Percentiles rank a stretch among this genome's conserved stretches.
These are phyloP conservation scores for Botryotinia narcissicola DNA, from an alignment of 2,329 filamentous ascomycete species.

Conservation along the genomic window DNA sequence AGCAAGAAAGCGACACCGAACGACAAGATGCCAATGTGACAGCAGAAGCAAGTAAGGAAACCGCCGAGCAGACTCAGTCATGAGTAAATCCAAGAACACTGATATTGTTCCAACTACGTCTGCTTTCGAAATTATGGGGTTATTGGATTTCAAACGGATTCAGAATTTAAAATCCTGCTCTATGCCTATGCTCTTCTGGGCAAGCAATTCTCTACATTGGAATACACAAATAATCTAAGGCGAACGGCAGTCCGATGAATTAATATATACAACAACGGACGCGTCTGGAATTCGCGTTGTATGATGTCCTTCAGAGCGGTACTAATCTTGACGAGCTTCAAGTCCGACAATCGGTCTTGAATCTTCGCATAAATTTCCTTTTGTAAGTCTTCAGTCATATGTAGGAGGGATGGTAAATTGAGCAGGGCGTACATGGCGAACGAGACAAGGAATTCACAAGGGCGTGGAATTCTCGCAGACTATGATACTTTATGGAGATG, in stretches of 20 bases:
- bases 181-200: neutral
- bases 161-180: neutral
- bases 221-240: neutral
- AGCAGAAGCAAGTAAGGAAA: conserved; percentile 23
- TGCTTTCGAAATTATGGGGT: conserved; percentile 4
- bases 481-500: neutral
- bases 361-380: conserved; percentile 2
- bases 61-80: conserved; percentile 17
- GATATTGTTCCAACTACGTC: neutral
- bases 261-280: neutral
- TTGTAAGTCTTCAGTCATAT: neutral
- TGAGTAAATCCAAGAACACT: conserved; percentile 1
- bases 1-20: conserved; percentile 38
- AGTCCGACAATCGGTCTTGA: neutral
- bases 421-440: conserved; percentile 29
- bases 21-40: conserved; percentile 36
- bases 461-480: conserved; percentile 1
- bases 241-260: neutral
- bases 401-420: conserved; percentile 19
- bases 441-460: neutral
- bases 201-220: neutral
- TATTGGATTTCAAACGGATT: neutral
- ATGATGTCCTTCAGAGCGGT: neutral
- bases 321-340: neutral
- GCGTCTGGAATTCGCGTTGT: neutral